phyloP scores from a whole-genome alignment of 2,329 filamentous ascomycete species.

The Aspergillus niger region DNA sequence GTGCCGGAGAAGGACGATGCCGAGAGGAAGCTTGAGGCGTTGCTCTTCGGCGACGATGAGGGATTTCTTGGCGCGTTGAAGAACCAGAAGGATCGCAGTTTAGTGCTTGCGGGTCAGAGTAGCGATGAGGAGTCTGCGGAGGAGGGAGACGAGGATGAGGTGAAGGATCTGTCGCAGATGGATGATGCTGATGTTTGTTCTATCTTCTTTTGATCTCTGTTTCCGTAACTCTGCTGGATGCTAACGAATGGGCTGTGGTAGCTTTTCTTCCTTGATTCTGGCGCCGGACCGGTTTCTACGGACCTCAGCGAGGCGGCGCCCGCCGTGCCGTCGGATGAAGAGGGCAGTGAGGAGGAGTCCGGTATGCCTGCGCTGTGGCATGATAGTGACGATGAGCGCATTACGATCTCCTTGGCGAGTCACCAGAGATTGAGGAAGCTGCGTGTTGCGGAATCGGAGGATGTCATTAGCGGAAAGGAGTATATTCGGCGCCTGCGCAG shows the following conservation, averaged over 20 bases:
- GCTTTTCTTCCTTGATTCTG: constrained; percentile 81
- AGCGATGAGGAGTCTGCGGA: constrained; percentile 32
- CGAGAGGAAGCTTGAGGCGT: constrained; percentile 80
- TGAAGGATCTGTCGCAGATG: constrained; percentile 61
- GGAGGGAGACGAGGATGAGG: constrained; percentile 50
- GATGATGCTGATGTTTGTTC: constrained; percentile 70
- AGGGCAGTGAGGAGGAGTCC: constrained; percentile 35
- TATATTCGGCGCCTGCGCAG: constrained; percentile 78
- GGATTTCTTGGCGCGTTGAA: constrained; percentile 78
- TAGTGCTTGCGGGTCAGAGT: constrained; percentile 37
- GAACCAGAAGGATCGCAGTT: constrained; percentile 51
- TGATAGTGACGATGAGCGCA: constrained; percentile 91
- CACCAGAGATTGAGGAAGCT: constrained; percentile 79
- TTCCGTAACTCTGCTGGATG: background rate
- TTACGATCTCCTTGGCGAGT: constrained; percentile 78
- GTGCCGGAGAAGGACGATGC: constrained; percentile 71
- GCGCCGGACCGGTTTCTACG: constrained; percentile 47
- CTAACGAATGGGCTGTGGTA: constrained; percentile 28
- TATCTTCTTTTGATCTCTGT: background rate
- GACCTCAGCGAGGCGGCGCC: constrained; percentile 33
- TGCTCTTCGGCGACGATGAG: constrained; percentile 85
- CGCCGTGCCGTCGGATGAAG: constrained; percentile 42
- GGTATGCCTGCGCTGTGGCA: constrained; percentile 65
- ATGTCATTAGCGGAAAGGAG: constrained; percentile 81
- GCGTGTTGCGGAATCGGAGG: constrained; percentile 76